These are phyloP conservation scores for Paracoccidioides lutzii DNA, from an alignment of 2,329 filamentous ascomycete genomes.

Conservation along the genomic window DNA sequence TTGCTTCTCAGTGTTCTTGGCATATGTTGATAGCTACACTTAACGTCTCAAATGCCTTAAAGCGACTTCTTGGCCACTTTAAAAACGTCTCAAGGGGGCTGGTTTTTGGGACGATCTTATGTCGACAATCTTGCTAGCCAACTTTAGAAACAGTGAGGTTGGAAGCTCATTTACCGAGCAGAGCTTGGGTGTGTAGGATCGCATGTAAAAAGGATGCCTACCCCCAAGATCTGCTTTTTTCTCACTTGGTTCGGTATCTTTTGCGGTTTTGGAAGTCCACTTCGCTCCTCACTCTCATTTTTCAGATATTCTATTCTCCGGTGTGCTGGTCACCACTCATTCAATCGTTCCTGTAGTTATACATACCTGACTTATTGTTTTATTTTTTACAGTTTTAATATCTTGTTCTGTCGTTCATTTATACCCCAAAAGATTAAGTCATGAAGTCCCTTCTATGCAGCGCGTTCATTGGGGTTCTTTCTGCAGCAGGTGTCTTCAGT, in stretches of 20 bases:
- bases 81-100: constrained; percentile 6
- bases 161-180: background rate
- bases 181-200: background rate
- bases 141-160: background rate
- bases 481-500: constrained; percentile 5
- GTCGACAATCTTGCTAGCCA: background rate
- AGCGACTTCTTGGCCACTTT: constrained; percentile 2
- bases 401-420: constrained; percentile 7
- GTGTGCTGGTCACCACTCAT: constrained; percentile 11
- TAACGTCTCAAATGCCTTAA: constrained; percentile 9
- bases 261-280: constrained; percentile 1
- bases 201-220: background rate
- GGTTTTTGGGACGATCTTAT: background rate
- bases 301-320: constrained; percentile 7
- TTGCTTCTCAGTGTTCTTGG: constrained; percentile 3
- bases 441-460: constrained; percentile 10
- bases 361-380: constrained; percentile 1
- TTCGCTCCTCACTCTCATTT: constrained; percentile 7
- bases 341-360: constrained; percentile 5
- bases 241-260: constrained; percentile 1
- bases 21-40: constrained; percentile 7
- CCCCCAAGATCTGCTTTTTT: background rate
- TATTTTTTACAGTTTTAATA: constrained; percentile 6
- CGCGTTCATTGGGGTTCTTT: constrained; percentile 7
- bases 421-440: constrained; percentile 1